Conservation (phyloP, 1,139 yeast genomes). For the Suhomyces bokatorum region DNA sequence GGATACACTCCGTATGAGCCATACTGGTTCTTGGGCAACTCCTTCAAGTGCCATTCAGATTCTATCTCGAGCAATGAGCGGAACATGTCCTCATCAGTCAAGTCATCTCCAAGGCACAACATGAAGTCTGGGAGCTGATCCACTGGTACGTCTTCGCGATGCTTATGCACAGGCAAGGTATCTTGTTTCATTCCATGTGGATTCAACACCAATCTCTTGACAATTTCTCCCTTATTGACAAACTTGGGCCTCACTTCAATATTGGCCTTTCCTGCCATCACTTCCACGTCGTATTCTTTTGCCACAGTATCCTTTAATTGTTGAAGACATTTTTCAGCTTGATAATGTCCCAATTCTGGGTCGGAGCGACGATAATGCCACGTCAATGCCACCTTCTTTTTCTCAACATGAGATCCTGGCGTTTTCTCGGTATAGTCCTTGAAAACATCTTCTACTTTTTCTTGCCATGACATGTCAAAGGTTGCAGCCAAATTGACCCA, state of each 20-base stretch:
- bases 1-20: slow-evolving; percentile 74
- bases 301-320: slow-evolving; percentile 64
- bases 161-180: slow-evolving; percentile 28
- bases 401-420: slow-evolving; percentile 86
- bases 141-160: slow-evolving; percentile 35
- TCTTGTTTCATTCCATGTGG: slow-evolving; percentile 54
- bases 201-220: slow-evolving; percentile 67
- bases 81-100: slow-evolving; percentile 98
- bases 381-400: slow-evolving; percentile 88
- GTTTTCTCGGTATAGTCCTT: slow-evolving; percentile 78
- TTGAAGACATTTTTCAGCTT: slow-evolving; percentile 71
- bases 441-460: slow-evolving; percentile 72
- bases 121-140: slow-evolving; percentile 75
- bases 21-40: slow-evolving; percentile 43
- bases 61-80: slow-evolving; percentile 66
- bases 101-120: slow-evolving; percentile 90
- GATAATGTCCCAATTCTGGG: slow-evolving; percentile 87
- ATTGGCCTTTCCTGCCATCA: slow-evolving; percentile 97
- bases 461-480: slow-evolving; percentile 94
- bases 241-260: slow-evolving; percentile 93
- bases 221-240: slow-evolving; percentile 96
- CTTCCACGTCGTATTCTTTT: slow-evolving; percentile 78
- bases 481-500: slow-evolving; percentile 88
- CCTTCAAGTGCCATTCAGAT: slow-evolving; percentile 40
- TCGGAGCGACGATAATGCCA: slow-evolving; percentile 98